Conservation (phyloP, 2,329 filamentous ascomycete genomes). For the Macroventuria anomochaeta region DNA sequence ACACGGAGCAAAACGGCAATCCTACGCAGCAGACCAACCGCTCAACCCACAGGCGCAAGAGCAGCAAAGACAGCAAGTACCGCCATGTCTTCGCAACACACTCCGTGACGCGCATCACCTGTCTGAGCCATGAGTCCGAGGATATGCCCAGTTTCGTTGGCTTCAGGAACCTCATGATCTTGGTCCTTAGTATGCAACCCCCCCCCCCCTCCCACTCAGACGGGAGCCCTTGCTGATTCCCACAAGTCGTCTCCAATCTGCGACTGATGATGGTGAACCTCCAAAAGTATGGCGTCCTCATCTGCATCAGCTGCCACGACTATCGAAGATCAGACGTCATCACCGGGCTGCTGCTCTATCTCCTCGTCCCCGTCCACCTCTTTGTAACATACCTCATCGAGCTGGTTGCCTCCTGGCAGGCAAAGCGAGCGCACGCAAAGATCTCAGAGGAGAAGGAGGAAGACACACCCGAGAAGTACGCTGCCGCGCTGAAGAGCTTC, state of each 20-base stretch:
- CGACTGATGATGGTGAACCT: slow-evolving; percentile 96
- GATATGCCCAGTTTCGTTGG: slow-evolving; percentile 84
- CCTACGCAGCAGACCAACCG: slow-evolving; percentile 18
- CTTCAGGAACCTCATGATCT: slow-evolving; percentile 94
- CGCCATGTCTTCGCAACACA: slow-evolving; percentile 92
- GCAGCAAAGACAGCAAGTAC: slow-evolving; percentile 67
- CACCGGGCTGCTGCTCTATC: slow-evolving; percentile 78
- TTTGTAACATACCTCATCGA: slow-evolving; percentile 92
- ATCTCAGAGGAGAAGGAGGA: slow-evolving; percentile 54
- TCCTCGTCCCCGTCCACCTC: slow-evolving; percentile 88
- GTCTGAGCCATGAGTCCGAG: slow-evolving; percentile 81
- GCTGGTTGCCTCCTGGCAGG: slow-evolving; percentile 78
- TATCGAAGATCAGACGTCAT: slow-evolving; percentile 79
- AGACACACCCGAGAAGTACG: slow-evolving; percentile 61
- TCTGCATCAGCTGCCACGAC: slow-evolving; percentile 89
- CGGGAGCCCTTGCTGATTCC: slow-evolving; percentile 27
- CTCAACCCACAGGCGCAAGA: slow-evolving; percentile 7
- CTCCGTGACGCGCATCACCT: slow-evolving; percentile 72
- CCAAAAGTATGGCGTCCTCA: slow-evolving; percentile 96
- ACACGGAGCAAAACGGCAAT: slow-evolving; percentile 22
- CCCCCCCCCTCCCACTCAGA: not conserved
- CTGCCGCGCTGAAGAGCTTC: slow-evolving; percentile 68
- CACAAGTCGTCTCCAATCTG: slow-evolving; percentile 86
- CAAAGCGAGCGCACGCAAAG: slow-evolving; percentile 69
- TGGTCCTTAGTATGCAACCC: slow-evolving; percentile 74